Base-by-base conservation (phyloP, 441 rosid species). In the Jatropha podagrica region DNA sequence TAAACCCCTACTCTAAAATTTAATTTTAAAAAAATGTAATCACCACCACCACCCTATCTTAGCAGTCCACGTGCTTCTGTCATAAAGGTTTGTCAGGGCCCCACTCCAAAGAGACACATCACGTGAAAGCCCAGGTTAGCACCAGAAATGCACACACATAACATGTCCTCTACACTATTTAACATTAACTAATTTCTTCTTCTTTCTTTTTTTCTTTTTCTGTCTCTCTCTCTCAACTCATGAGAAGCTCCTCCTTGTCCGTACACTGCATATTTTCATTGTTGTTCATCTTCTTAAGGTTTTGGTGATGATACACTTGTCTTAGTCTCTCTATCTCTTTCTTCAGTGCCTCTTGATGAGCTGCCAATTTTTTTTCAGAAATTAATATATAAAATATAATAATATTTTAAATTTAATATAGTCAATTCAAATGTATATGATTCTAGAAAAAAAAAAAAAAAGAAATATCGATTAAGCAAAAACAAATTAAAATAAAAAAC, bases 251-350 rank as follows among this genome's bases (percentile, higher is more conserved):
- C 46, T 78, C 65, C 49, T 38, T 69, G 74, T 78, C 82, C 65
- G 70, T 67, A 77, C 79, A 68, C 0, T 42, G 51, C 68, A 60
- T 4, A 4, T 46, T 48, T 56, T 66, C 81, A 6, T 2, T 23
- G 63, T 48, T 75, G 14, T 70, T 78, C 78, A 82, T 83, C 59
- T 80, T 84, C 77, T 82, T 82, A 18, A 82, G 67, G 75, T 74
- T 86, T 65, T 87, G 91, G 73, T 84, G 88, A 48, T 83, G 84
- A 32, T 85, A 85, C 8, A 86, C 82, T 74, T 89, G 90, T 75
- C 87, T 81, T 44, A 89, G 56, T 76, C 93, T 85, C 79, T 87
- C 89, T 76, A 89, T 87, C 81, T 89, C 93, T 79, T 85, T 89
- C 93, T 85, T 87, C 74, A 89, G 48, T 48, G 89, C 90, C 69